phyloP scores from a whole-genome alignment of 495 filamentous ascomycete species.

The Aspergillus campestris region DNA sequence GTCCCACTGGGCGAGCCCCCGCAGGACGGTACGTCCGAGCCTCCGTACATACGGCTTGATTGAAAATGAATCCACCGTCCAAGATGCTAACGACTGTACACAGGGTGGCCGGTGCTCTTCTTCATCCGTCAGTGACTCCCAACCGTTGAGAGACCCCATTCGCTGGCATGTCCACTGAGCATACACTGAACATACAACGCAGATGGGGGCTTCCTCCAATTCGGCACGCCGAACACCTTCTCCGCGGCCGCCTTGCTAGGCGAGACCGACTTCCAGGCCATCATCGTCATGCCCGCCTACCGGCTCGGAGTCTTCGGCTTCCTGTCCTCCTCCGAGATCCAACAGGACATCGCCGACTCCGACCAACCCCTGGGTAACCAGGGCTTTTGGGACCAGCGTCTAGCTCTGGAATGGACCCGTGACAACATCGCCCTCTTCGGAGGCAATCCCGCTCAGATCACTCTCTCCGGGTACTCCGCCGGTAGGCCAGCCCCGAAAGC shows the following conservation, averaged over 20 bases:
- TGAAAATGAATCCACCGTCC: background rate
- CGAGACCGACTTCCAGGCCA: constrained; percentile 40
- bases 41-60: background rate
- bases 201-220: constrained; percentile 54
- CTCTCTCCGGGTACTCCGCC: constrained; percentile 57
- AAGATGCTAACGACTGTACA: background rate
- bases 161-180: background rate
- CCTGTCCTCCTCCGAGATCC: constrained; percentile 44
- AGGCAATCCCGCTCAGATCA: constrained; percentile 54
- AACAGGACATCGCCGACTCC: constrained; percentile 42
- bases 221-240: constrained; percentile 41
- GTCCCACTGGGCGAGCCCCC: constrained; percentile 28
- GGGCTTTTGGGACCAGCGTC: constrained; percentile 60
- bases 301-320: constrained; percentile 62
- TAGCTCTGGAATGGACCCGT: constrained; percentile 56
- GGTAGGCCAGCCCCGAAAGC: constrained; percentile 14
- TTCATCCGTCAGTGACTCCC: constrained; percentile 30
- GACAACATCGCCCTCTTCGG: constrained; percentile 53
- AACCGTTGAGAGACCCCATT: background rate
- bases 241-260: constrained; percentile 42
- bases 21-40: constrained; percentile 14
- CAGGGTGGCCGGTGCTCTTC: constrained; percentile 38
- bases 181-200: background rate
- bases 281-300: constrained; percentile 61
- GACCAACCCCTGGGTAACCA: constrained; percentile 46